Base-by-base conservation (phyloP, 2,329 filamentous ascomycete genomes). In the Aquanectria penicillioides region DNA sequence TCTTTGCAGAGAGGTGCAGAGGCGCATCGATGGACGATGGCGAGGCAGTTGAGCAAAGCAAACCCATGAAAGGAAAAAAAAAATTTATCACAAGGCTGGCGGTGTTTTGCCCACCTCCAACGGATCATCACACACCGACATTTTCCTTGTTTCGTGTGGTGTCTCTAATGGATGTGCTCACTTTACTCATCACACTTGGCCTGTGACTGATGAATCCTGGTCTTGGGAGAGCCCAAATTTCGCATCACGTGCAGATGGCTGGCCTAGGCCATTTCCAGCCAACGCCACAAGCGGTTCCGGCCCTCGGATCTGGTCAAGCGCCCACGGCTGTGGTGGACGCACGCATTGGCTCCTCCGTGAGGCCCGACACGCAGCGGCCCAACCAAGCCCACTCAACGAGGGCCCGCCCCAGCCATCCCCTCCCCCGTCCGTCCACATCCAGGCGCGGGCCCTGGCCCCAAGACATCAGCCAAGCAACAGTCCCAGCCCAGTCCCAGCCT, bases 61-160 rank as follows among this genome's bases (percentile, higher is more conserved):
- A 51, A 47, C 26, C 34, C 17, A 37, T 37, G 25, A 59, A 54
- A 47, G 25, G 38, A 46, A 50, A 47, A 48, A 36, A n/a, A n/a
- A n/a, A n/a, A n/a, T n/a, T n/a, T n/a, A n/a, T 40, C 40, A 46
- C 38, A 62, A 63, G 62, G 66, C 62, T 69, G 62, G 53, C 17
- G 43, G 57, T 58, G 57, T 61, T 52, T 65, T 47, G 46, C 38
- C 48, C 57, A 31, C n/a, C 37, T 29, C 51, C 37, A 52, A 53
- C 52, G 50, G 41, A 62, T 60, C 53, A 52, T 54, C 34, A 47
- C 63, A 66, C 66, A 69, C 66, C 66, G 66, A 69, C 66, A 67
- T 64, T 68, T 69, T 63, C 51, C 58, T 58, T 63, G 57, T 67
- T 59, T 61, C 57, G 56, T 59, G 59, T 60, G 34, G 52, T 47